A percentile compares a stretch with the other conserved stretches of the same genome.
These are phyloP conservation scores for Ustilago esculenta DNA, from an alignment of 1,284 basidiomycete species.

Conservation along the genomic window DNA sequence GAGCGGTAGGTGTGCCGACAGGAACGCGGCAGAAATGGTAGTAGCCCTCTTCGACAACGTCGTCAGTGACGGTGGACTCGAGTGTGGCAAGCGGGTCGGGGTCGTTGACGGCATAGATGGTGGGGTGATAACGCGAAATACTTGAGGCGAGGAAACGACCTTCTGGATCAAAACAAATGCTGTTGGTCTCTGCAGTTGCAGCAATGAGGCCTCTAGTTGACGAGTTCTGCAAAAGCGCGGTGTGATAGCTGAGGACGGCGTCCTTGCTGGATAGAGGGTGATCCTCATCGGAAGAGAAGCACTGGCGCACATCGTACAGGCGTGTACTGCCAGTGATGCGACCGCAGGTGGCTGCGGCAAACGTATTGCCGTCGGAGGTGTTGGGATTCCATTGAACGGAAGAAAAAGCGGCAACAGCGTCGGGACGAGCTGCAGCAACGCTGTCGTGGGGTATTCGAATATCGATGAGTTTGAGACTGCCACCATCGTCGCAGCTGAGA, in stretches of 20 bases:
- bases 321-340: constrained; percentile 33
- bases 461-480: constrained; percentile 29
- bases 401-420: constrained; percentile 20
- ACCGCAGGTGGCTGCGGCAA: constrained; percentile 33
- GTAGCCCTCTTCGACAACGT: neutral
- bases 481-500: constrained; percentile 36
- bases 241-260: constrained; percentile 31
- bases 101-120: constrained; percentile 36
- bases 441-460: constrained; percentile 18
- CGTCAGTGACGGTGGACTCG: constrained; percentile 11
- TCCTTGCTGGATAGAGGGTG: constrained; percentile 26
- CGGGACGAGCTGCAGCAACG: constrained; percentile 15
- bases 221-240: constrained; percentile 27
- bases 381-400: constrained; percentile 44
- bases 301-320: constrained; percentile 38
- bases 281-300: constrained; percentile 11
- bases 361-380: constrained; percentile 38
- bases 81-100: constrained; percentile 28
- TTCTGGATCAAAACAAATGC: constrained; percentile 30
- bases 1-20: constrained; percentile 8
- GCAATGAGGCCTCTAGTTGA: constrained; percentile 17
- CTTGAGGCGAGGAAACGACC: constrained; percentile 35
- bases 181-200: constrained; percentile 39
- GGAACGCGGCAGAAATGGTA: neutral
- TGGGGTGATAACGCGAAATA: constrained; percentile 36